Percentiles rank a stretch among this genome's conserved stretches.
Conservation (phyloP, 352 stramenopile species). For the Globisporangium emineosum region DNA sequence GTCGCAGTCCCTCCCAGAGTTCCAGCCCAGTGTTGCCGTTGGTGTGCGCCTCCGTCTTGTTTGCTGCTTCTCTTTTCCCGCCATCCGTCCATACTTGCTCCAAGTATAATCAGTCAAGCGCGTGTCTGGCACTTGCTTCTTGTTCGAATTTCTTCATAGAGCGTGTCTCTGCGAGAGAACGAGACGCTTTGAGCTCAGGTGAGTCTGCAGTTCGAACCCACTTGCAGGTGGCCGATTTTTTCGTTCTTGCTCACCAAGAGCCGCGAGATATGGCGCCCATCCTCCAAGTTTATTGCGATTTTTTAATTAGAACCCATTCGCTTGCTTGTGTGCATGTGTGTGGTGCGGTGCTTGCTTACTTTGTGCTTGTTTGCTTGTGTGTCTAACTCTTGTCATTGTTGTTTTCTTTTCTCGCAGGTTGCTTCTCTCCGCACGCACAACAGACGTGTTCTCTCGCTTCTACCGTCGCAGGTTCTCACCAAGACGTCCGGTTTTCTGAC, state of each 20-base stretch:
- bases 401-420: conserved; percentile 2
- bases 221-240: conserved; percentile 12
- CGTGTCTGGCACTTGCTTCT: conserved; percentile 1
- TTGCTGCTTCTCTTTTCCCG: background rate
- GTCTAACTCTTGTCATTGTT: background rate
- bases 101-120: conserved; percentile 9
- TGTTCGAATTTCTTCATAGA: background rate
- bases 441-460: conserved; percentile 2
- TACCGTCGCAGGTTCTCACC: background rate
- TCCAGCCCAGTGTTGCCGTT: background rate
- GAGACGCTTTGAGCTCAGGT: conserved; percentile 3
- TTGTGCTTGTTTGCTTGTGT: background rate
- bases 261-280: conserved; percentile 4
- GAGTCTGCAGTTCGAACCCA: conserved; percentile 9
- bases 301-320: conserved; percentile 7
- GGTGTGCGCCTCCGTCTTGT: background rate
- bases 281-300: background rate
- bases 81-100: background rate
- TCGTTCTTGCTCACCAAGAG: conserved; percentile 7
- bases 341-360: too few relatives aligned
- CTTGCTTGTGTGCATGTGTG: background rate
- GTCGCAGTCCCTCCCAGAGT: background rate
- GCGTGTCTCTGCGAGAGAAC: background rate
- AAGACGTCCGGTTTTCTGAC: background rate
- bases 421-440: background rate